Conservation (phyloP, 202 grass and related monocot genomes). For the Schoenoplectus tabernaemontani region DNA sequence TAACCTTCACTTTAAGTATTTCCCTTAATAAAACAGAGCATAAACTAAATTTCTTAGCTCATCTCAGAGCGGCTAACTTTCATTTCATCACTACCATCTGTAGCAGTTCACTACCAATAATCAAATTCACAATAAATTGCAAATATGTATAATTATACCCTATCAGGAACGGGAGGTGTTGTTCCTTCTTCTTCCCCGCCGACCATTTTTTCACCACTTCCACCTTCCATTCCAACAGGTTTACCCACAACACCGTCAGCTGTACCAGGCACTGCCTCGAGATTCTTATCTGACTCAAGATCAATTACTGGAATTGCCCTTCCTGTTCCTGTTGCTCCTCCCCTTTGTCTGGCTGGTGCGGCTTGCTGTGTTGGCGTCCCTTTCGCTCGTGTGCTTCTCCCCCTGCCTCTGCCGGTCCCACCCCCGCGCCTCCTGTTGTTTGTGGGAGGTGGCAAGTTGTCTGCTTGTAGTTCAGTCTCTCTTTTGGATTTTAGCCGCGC, state of each 20-base stretch:
- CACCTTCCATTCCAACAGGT: conserved; percentile 71
- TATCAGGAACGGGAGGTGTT: conserved; percentile 72
- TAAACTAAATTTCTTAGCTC: neutral
- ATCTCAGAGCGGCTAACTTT: neutral
- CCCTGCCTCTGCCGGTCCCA: conserved; percentile 51
- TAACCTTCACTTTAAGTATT: no score
- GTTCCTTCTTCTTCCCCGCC: conserved; percentile 59
- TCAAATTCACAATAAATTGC: neutral
- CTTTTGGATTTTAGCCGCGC: conserved; percentile 72
- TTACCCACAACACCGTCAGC: conserved; percentile 45
- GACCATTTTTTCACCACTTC: conserved; percentile 62
- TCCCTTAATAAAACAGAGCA: neutral
- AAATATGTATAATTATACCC: conserved; percentile 36
- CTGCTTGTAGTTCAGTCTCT: conserved; percentile 44
- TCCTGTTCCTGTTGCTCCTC: conserved; percentile 48
- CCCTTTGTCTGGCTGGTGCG: conserved; percentile 23
- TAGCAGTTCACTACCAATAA: neutral
- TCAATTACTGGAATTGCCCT: conserved; percentile 57
- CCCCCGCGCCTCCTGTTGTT: conserved; percentile 57
- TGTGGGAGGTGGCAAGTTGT: conserved; percentile 34
- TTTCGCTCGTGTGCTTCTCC: conserved; percentile 39
- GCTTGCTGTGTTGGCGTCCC: conserved; percentile 24
- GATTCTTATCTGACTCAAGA: conserved; percentile 69
- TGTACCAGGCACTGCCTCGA: conserved; percentile 47
- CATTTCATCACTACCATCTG: neutral